These are phyloP conservation scores for Aureobasidium melanogenum DNA, from an alignment of 2,329 filamentous ascomycete species.

Conservation along the genomic window DNA sequence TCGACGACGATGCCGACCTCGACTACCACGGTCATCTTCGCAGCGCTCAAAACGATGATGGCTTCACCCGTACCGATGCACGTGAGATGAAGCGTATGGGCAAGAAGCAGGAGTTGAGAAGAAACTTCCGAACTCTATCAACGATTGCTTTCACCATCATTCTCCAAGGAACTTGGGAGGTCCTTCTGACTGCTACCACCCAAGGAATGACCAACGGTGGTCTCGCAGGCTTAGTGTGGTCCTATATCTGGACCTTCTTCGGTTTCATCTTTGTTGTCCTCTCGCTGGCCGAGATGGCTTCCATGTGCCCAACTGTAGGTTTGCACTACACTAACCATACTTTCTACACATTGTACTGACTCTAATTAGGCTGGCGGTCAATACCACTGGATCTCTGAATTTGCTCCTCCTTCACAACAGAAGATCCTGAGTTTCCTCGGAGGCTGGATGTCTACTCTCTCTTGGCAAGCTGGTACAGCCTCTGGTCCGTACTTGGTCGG, in stretches of 20 bases:
- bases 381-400: slow-evolving; percentile 17
- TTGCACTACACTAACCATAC: not conserved
- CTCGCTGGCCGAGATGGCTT: slow-evolving; percentile 27
- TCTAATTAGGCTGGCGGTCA: slow-evolving; percentile 19
- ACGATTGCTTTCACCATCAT: slow-evolving; percentile 13
- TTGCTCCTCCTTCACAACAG: slow-evolving; percentile 14
- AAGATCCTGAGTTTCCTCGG: slow-evolving; percentile 18
- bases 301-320: slow-evolving; percentile 21
- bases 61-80: slow-evolving; percentile 8
- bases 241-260: slow-evolving; percentile 18
- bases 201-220: slow-evolving; percentile 22
- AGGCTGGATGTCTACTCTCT: slow-evolving; percentile 30
- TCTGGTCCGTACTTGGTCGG: slow-evolving; percentile 27
- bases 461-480: slow-evolving; percentile 28
- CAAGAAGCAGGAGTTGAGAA: slow-evolving; percentile 38
- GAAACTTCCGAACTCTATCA: slow-evolving; percentile 12
- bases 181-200: slow-evolving; percentile 9
- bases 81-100: slow-evolving; percentile 40
- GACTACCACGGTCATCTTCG: slow-evolving; percentile 11
- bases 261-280: slow-evolving; percentile 21
- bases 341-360: not conserved
- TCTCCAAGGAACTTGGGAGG: slow-evolving; percentile 11
- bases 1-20: slow-evolving; percentile 3
- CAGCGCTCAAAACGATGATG: slow-evolving; percentile 3
- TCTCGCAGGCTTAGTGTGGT: slow-evolving; percentile 26